Evolutionary conservation across 805 yeast species (phyloP).

Genomic region (Metschnikowia kofuensis): DNA sequence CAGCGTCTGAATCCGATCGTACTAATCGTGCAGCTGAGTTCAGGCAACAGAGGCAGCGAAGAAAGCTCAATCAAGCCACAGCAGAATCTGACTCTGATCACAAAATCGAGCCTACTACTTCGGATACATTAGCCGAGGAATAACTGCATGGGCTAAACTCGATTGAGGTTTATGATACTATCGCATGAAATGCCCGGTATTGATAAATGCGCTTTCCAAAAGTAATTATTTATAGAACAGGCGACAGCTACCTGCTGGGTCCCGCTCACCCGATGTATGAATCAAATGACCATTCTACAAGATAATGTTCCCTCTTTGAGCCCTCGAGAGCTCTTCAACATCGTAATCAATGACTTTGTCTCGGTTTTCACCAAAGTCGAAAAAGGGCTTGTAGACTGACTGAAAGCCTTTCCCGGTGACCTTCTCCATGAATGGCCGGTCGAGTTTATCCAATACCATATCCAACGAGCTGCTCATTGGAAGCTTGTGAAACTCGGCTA

Average conservation of each 20-base stretch:
- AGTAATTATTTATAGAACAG: background rate
- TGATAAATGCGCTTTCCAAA: too few relatives aligned
- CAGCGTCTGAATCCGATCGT: slow-evolving; percentile 7
- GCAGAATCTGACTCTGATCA: background rate
- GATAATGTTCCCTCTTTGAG: slow-evolving; percentile 1
- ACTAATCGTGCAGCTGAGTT: slow-evolving; percentile 14
- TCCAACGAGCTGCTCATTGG: background rate
- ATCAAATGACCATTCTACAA: background rate
- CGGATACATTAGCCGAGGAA: background rate
- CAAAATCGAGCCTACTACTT: background rate
- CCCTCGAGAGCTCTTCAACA: slow-evolving; percentile 24
- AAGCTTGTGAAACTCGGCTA: slow-evolving; percentile 9
- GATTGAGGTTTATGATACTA: too few relatives aligned
- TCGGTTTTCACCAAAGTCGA: slow-evolving; percentile 26
- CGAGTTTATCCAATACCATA: slow-evolving; percentile 20
- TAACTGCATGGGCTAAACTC: too few relatives aligned
- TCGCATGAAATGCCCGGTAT: too few relatives aligned
- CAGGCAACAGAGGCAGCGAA: slow-evolving; percentile 16
- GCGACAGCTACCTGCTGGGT: background rate
- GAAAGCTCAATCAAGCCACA: slow-evolving; percentile 10
- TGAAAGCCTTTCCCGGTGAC: slow-evolving; percentile 41
- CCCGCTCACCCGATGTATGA: background rate
- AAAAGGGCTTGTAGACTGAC: slow-evolving; percentile 33
- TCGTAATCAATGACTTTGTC: slow-evolving; percentile 34
- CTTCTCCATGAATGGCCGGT: slow-evolving; percentile 34